Conservation (phyloP, 2,329 filamentous ascomycete genomes). For the Pestalotiopsis sp. region DNA sequence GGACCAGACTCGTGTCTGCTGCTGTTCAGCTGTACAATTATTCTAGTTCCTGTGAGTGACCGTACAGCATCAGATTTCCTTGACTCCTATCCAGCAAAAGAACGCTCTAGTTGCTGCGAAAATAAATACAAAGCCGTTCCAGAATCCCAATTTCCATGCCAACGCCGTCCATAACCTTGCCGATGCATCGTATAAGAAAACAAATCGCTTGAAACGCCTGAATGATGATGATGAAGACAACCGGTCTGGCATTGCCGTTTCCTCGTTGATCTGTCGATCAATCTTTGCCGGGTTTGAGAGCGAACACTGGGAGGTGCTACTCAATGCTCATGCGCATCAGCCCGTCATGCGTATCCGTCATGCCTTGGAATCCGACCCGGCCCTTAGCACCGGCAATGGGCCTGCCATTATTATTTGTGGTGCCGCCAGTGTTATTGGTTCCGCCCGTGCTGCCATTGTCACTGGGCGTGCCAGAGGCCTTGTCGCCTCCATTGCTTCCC, state of each 20-base stretch:
- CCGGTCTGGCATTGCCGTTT: neutral
- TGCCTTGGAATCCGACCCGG: conserved; percentile 82
- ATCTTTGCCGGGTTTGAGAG: neutral
- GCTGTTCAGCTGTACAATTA: neutral
- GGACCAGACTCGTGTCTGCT: neutral
- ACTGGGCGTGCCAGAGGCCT: conserved; percentile 52
- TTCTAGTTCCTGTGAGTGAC: neutral
- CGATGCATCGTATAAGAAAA: neutral
- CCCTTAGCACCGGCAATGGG: conserved; percentile 56
- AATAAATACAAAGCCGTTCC: too few species aligned
- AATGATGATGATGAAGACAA: neutral
- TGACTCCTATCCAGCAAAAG: neutral
- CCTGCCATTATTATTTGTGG: conserved; percentile 34
- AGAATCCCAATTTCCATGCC: too few species aligned
- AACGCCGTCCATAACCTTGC: neutral
- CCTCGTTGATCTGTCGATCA: neutral
- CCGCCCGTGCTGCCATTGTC: conserved; percentile 45
- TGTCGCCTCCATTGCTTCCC: conserved; percentile 61
- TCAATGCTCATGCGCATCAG: conserved; percentile 98
- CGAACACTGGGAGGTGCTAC: conserved; percentile 42
- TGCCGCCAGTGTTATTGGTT: conserved; percentile 19
- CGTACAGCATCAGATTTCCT: neutral
- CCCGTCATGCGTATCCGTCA: conserved; percentile 94
- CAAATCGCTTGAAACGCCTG: neutral
- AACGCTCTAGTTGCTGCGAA: too few species aligned